Percentiles rank a stretch among this genome's conserved stretches.
These are phyloP conservation scores for Chalciporus pseudorubinellus DNA, from an alignment of 768 basidiomycete genomes.

Conservation along the genomic window DNA sequence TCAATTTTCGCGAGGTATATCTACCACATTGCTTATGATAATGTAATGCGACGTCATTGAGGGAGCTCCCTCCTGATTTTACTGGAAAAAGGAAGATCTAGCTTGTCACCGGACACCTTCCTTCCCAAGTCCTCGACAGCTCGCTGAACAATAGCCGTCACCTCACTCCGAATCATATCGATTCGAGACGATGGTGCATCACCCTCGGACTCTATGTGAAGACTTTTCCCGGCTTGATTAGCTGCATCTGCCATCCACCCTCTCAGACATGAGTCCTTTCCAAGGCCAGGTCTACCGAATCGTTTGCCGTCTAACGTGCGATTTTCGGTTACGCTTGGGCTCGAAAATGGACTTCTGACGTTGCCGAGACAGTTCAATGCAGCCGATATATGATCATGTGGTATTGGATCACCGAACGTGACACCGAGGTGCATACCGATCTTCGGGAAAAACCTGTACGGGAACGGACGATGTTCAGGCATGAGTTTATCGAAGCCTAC, in stretches of 20 bases:
- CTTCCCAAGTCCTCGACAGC: conserved; percentile 55
- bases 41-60: neutral
- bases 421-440: conserved; percentile 63
- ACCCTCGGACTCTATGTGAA: conserved; percentile 5
- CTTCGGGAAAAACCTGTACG: conserved; percentile 69
- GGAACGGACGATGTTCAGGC: conserved; percentile 80
- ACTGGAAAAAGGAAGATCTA: conserved; percentile 15
- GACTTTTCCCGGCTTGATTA: conserved; percentile 3
- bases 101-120: conserved; percentile 42
- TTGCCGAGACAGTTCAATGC: conserved; percentile 15
- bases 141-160: conserved; percentile 53
- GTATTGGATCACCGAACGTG: conserved; percentile 77
- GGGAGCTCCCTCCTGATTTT: neutral
- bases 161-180: conserved; percentile 44
- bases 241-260: conserved; percentile 16
- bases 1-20: neutral
- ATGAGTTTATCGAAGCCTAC: conserved; percentile 84
- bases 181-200: conserved; percentile 27
- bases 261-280: neutral
- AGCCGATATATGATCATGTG: conserved; percentile 35
- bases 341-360: neutral
- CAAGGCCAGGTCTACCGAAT: neutral
- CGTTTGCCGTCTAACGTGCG: neutral
- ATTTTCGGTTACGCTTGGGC: neutral
- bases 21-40: neutral